A percentile compares a stretch with the other conserved stretches of the same genome.
Evolutionary conservation across 305 asterid genomes (phyloP).

Genomic region (Solanum hybrid): DNA sequence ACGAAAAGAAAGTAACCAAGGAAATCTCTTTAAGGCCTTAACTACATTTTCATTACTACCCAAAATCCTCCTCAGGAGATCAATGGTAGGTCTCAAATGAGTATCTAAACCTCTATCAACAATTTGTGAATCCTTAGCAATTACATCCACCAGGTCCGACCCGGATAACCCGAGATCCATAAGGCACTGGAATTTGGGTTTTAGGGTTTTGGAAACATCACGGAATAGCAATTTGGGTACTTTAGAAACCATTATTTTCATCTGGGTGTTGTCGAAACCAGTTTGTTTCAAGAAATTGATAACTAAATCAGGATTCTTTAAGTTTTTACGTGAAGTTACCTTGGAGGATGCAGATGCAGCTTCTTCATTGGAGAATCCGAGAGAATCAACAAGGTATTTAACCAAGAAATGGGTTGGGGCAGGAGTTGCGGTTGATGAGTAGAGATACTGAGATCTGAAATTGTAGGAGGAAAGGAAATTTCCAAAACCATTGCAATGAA

Average conservation of each 20-base stretch:
- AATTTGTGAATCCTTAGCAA: not conserved
- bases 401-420: not conserved
- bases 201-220: not conserved
- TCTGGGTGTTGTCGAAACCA: not conserved
- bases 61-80: not conserved
- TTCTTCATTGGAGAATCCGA: conserved; percentile 9
- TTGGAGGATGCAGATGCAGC: not conserved
- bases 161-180: conserved; percentile 6
- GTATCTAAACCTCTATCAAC: not conserved
- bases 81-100: not conserved
- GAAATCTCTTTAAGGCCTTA: not conserved
- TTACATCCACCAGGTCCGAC: not conserved
- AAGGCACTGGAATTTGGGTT: not conserved
- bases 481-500: not conserved
- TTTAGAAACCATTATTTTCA: not conserved
- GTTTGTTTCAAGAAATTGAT: not conserved
- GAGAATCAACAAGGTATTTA: not conserved
- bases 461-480: not conserved
- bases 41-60: not conserved
- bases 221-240: not conserved
- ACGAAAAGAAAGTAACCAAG: not conserved
- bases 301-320: not conserved
- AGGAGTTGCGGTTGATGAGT: not conserved
- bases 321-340: not conserved
- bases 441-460: not conserved